Base-by-base conservation (phyloP, 192 early-diverging fungal genomes). In the Phycomyces blakesleeanus region DNA sequence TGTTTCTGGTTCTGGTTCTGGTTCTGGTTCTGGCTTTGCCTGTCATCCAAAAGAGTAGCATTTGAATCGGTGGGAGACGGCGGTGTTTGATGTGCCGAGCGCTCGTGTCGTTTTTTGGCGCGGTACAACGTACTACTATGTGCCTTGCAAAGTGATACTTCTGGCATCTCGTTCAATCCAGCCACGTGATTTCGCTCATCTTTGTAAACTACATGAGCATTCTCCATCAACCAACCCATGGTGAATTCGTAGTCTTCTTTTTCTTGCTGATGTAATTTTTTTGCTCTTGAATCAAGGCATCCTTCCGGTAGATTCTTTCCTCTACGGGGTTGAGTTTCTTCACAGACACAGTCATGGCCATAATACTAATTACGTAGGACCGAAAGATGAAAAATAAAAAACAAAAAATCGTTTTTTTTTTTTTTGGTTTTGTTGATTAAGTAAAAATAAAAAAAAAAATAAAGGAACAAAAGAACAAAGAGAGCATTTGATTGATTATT, bases 111-210 rank as follows among this genome's bases (percentile, higher is more conserved):
- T 57, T 74, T 74, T 51, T 74, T 74, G 6, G 72, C 72, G 34
- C 72, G 62, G 59, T 74, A 74, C 25, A 74, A 41, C 27, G 72
- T 64, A 53, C 61, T 64, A 42, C 66, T 68, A 29, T 74, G 72
- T 34, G 72, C 72, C 49, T 74, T 74, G 49, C 72, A 74, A 37
- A 74, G 72, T 18, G 72, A 68, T 24, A 74, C 72, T 61, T 74
- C 72, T 18, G 55, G 29, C 11, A 74, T 15, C 29, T 51, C 52
- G 25, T 29, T 29, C 12, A 64, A 38, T 12, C 58, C 72, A 42
- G 58, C 26, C 5, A 74, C 66, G 7, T 59, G 61, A 10, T 66
- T 61, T 26, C 57, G 50, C 20, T 58, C 52, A 39, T 70, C 57
- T 56, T 74, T 68, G 29, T 74, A 74, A 41, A 63, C 59, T 1